phyloP scores from a whole-genome alignment of 1,139 yeast genomes.

The Candida gigantensis region DNA sequence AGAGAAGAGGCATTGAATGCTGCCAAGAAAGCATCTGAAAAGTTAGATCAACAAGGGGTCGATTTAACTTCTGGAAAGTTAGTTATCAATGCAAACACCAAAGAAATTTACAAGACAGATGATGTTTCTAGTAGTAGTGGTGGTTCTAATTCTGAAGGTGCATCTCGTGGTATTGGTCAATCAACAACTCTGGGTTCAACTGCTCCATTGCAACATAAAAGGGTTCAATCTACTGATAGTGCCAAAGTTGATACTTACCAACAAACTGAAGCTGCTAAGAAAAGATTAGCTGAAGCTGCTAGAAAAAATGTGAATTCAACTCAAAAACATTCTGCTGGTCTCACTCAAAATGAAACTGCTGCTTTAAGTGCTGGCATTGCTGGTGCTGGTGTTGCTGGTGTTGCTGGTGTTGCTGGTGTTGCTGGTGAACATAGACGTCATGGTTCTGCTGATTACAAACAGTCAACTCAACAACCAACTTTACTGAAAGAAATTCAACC shows the following conservation, averaged over 20 bases:
- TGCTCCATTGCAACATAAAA: not conserved
- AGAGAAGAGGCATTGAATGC: conserved; percentile 33
- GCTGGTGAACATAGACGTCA: conserved; percentile 1
- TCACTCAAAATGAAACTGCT: conserved; percentile 9
- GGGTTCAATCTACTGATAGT: not conserved
- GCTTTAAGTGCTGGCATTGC: conserved; percentile 15
- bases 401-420: conserved; percentile 13
- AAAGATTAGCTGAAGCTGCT: conserved; percentile 15
- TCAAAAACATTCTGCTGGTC: conserved; percentile 8
- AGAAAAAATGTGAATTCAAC: conserved; percentile 11
- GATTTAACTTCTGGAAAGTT: conserved; percentile 39
- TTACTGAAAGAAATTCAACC: conserved; percentile 1
- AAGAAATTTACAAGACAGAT: conserved; percentile 29
- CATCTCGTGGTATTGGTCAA: not conserved
- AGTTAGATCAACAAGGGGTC: conserved; percentile 35
- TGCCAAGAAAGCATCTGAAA: conserved; percentile 39
- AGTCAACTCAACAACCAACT: not conserved
- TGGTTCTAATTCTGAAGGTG: not conserved
- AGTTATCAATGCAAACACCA: conserved; percentile 37
- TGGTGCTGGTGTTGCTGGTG: conserved; percentile 15
- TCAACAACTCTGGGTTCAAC: not conserved
- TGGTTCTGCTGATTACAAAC: not conserved
- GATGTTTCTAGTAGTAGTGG: conserved; percentile 3
- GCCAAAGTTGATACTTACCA: conserved; percentile 6
- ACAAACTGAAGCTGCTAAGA: conserved; percentile 13